Evolutionary conservation across 2,329 filamentous ascomycete species (phyloP), one percentile per base, ranked within the genome.

Genomic region (Podosphaera xanthii): DNA sequence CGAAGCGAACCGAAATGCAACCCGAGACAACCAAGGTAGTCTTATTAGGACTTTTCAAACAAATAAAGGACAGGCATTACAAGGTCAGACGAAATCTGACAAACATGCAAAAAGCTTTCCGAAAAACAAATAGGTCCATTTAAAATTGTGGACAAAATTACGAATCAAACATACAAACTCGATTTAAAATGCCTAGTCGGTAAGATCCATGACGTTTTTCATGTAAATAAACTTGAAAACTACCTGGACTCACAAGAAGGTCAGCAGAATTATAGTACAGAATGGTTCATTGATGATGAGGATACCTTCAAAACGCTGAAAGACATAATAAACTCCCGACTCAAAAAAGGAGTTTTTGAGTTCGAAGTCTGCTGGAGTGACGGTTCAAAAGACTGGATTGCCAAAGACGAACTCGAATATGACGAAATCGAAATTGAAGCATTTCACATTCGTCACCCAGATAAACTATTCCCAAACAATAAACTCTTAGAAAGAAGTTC

Each of bases 101-200:
- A 33, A 56, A n/a, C 10, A n/a, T 50, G 48, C 22, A 50, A 31
- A 50, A 50, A 50, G 31, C 48, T 50, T 14, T 0, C 53, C n/a
- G 53, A 56, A 42, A 56, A 56, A 56, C 52, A 56, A 42, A 56
- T 56, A 40, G 34, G 53, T 12, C 9, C 14, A n/a, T 56, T 56
- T 31, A 56, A 42, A 42, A 33, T 56, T 12, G 22, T 56, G 8
- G 42, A 42, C 22, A 56, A 56, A 56, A 31, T 56, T 30, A 56
- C 53, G 5, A 33, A 42, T 31, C 48, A 52, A 31, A 56, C 34
- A 40, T 56, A 56, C 22, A 10, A 56, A 33, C 3, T 56, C 9
- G 53, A 56, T 22, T 35, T 54, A 34, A 54, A 34, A 54, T 14
- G 30, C 31, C 50, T 54, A n/a, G 50, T 54, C 10, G 50, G 50